Evolutionary conservation across 2,329 filamentous ascomycete genomes (phyloP).

Genomic region (Mycogone perniciosa): DNA sequence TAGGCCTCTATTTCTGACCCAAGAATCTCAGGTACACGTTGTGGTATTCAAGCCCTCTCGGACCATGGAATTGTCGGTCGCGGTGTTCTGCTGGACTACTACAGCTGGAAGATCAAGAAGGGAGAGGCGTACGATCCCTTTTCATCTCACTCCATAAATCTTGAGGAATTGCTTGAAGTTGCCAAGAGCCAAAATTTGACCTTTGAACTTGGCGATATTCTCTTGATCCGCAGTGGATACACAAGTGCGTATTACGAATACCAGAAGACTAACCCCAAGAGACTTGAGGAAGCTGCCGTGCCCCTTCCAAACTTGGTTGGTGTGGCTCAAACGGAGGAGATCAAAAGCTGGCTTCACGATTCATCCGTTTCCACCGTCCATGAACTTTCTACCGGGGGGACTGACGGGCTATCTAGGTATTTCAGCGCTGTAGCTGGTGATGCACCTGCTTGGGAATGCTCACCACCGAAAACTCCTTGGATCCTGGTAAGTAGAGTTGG

Average conservation of each 20-base stretch:
- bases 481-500: constrained; percentile 11
- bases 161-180: constrained; percentile 23
- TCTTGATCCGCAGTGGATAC: constrained; percentile 32
- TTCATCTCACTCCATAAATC: constrained; percentile 32
- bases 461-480: constrained; percentile 45
- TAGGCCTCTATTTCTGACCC: too few relatives aligned
- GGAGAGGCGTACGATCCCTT: constrained; percentile 35
- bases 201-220: constrained; percentile 45
- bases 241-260: constrained; percentile 31
- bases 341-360: neutral
- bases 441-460: constrained; percentile 56
- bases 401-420: neutral
- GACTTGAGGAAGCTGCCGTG: constrained; percentile 29
- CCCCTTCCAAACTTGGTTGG: constrained; percentile 19
- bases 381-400: neutral
- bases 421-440: constrained; percentile 63
- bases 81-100: constrained; percentile 47
- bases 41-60: constrained; percentile 44
- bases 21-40: constrained; percentile 30
- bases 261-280: constrained; percentile 23
- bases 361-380: neutral
- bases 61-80: constrained; percentile 42
- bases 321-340: neutral
- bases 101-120: constrained; percentile 33
- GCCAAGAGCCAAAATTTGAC: constrained; percentile 36